Evolutionary conservation across 2,329 filamentous ascomycete genomes (phyloP).

Genomic region (Celoporthe dispersa): DNA sequence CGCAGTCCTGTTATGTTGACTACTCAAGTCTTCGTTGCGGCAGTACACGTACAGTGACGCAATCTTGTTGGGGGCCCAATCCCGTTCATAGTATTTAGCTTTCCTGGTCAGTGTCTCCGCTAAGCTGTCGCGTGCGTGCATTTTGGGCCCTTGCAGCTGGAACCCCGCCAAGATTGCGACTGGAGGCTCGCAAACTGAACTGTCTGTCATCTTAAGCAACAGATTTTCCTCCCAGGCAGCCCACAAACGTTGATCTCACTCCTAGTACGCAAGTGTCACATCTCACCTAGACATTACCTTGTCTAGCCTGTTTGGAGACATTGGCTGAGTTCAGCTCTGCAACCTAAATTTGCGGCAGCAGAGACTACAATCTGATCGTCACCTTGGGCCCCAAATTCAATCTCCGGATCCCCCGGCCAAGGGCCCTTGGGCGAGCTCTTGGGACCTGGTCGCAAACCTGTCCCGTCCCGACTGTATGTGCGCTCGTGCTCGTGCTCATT

Average conservation of each 20-base stretch:
- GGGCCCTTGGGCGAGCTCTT: background rate
- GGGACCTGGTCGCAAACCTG: constrained; percentile 2
- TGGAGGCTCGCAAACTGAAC: background rate
- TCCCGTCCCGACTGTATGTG: constrained; percentile 11
- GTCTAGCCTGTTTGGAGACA: background rate
- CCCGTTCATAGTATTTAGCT: background rate
- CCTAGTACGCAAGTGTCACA: background rate
- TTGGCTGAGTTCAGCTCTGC: background rate
- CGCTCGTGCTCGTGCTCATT: constrained; percentile 4
- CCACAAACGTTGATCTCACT: background rate
- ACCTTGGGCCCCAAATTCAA: constrained; percentile 8
- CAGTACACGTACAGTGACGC: background rate
- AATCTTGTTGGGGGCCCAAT: background rate
- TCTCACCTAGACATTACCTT: background rate
- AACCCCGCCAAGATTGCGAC: background rate
- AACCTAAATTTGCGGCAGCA: background rate
- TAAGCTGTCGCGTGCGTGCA: background rate
- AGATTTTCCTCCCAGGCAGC: background rate
- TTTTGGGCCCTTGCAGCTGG: constrained; percentile 2
- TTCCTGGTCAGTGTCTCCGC: background rate
- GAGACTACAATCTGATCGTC: background rate
- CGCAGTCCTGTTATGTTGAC: background rate
- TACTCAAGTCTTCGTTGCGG: background rate
- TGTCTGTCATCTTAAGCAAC: background rate
- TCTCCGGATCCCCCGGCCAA: constrained; percentile 13